Evolutionary conservation across 2,329 filamentous ascomycete species (phyloP).

Genomic region (Ascomycota sp.): DNA sequence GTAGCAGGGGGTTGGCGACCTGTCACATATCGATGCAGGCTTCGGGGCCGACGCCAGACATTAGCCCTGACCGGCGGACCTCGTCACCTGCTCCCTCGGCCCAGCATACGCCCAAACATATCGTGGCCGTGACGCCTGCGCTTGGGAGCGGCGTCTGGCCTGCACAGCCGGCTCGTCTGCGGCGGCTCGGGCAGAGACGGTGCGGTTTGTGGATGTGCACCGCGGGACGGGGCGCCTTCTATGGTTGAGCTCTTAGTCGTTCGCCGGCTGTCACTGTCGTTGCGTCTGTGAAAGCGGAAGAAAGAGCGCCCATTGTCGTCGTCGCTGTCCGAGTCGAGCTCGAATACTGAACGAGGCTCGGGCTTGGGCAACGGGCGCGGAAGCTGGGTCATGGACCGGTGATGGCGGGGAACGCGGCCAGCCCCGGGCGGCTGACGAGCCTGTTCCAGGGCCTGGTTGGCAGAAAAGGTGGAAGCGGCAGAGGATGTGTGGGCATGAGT

Average conservation of each 20-base stretch:
- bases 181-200: constrained; percentile 5
- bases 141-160: too few species aligned
- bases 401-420: constrained; percentile 6
- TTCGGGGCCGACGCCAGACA: too few species aligned
- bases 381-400: constrained; percentile 8
- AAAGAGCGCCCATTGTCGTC: constrained; percentile 15
- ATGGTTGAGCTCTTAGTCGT: constrained; percentile 1
- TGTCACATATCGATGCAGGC: too few species aligned
- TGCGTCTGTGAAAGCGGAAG: constrained; percentile 21
- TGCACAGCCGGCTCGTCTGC: constrained; percentile 1
- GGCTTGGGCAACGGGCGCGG: constrained; percentile 7
- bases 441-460: constrained; percentile 5
- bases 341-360: constrained; percentile 24
- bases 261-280: constrained; percentile 12
- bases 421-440: not conserved
- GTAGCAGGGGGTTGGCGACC: too few species aligned
- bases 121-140: constrained; percentile 13
- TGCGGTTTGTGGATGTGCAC: constrained; percentile 5
- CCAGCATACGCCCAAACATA: constrained; percentile 17
- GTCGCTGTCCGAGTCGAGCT: constrained; percentile 24
- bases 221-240: constrained; percentile 1
- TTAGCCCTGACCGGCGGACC: not conserved
- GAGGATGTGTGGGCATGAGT: constrained; percentile 4
- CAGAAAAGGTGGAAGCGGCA: constrained; percentile 6
- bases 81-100: constrained; percentile 9